phyloP scores from a whole-genome alignment of 2,329 filamentous ascomycete species.

The Aspergillus neoniger region DNA sequence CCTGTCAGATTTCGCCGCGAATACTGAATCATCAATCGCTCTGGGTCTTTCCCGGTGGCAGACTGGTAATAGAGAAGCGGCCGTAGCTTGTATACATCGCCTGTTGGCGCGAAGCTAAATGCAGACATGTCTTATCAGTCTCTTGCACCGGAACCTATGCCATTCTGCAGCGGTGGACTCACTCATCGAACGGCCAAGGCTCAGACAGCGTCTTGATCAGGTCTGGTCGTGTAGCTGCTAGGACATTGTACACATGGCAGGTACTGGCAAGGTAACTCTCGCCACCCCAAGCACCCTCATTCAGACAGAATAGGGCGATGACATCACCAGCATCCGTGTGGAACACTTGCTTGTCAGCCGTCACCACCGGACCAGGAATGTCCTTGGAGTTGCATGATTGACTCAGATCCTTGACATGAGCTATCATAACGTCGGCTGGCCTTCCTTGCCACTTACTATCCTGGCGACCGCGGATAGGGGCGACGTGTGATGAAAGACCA shows the following conservation, averaged over 20 bases:
- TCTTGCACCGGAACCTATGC: constrained; percentile 10
- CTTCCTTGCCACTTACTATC: constrained; percentile 26
- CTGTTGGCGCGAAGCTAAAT: too few species aligned
- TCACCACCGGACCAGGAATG: neutral
- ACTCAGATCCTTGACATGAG: constrained; percentile 61
- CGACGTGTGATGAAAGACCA: constrained; percentile 48
- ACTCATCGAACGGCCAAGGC: constrained; percentile 52
- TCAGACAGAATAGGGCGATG: constrained; percentile 51
- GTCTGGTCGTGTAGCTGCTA: constrained; percentile 55
- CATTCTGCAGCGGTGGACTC: constrained; percentile 13
- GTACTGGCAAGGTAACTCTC: constrained; percentile 55
- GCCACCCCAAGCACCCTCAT: constrained; percentile 51
- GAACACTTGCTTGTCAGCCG: constrained; percentile 46
- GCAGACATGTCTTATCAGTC: too few species aligned
- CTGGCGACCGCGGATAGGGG: constrained; percentile 42
- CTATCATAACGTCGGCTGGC: constrained; percentile 42
- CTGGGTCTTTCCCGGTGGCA: constrained; percentile 46
- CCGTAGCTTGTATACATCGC: constrained; percentile 25
- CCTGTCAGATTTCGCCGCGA: constrained; percentile 58
- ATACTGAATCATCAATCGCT: constrained; percentile 60
- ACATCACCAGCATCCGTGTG: constrained; percentile 59
- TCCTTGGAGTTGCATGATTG: constrained; percentile 37
- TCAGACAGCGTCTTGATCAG: constrained; percentile 53
- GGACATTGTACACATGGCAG: constrained; percentile 57
- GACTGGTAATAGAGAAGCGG: constrained; percentile 52